Evolutionary conservation across 2,329 filamentous ascomycete genomes (phyloP).

Genomic region (Diaporthe helianthi): DNA sequence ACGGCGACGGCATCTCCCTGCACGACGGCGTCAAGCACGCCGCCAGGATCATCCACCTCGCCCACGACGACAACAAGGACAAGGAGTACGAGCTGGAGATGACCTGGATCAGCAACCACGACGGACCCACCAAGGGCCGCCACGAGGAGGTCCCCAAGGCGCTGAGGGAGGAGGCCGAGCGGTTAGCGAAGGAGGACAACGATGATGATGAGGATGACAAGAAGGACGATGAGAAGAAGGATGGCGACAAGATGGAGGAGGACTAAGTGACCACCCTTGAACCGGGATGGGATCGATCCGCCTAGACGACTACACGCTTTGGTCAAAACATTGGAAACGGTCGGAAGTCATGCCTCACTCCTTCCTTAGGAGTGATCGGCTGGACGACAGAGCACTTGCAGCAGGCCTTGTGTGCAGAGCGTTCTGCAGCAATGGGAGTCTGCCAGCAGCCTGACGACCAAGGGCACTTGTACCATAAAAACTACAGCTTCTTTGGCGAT

Average conservation of each 20-base stretch:
- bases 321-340: neutral
- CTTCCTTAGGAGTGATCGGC: neutral
- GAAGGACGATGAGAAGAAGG: constrained; percentile 73
- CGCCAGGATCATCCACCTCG: constrained; percentile 94
- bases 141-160: constrained; percentile 95
- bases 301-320: neutral
- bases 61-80: constrained; percentile 99
- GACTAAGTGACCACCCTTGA: constrained; percentile 24
- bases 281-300: neutral
- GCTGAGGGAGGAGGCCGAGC: constrained; percentile 89
- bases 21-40: constrained; percentile 94
- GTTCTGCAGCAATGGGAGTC: neutral
- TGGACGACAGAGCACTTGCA: neutral
- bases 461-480: constrained; percentile 10
- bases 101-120: constrained; percentile 90
- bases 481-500: constrained; percentile 10
- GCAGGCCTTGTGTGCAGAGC: neutral
- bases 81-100: constrained; percentile 99
- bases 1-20: constrained; percentile 77
- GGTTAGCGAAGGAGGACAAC: constrained; percentile 84
- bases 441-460: neutral
- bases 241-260: constrained; percentile 86
- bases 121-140: constrained; percentile 89
- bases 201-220: constrained; percentile 81
- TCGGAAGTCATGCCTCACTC: neutral